Base-by-base conservation (phyloP, 371 early-diverging fungal genomes). In the Mortierella sp. region DNA sequence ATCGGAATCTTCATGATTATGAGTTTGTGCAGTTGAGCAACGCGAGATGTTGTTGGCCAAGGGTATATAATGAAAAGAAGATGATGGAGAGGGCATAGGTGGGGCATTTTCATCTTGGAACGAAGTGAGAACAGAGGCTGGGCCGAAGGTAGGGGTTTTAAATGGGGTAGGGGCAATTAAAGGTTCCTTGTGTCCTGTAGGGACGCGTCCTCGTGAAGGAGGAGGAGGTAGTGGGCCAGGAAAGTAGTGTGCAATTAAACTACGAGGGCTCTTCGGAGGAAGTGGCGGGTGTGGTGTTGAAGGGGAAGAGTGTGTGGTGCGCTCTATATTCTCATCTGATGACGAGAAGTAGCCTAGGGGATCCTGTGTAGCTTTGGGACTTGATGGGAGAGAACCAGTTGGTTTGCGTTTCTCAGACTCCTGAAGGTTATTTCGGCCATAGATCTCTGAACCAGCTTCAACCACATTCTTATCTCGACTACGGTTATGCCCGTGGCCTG, bases 71-170 rank as follows among this genome's bases (percentile, higher is more conserved):
- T 69, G 65, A 38, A 67, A 55, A 4, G 68, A 72, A 19, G 62
- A 43, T 11, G 77, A 72, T 10, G 77, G 69, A 6, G 74, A 73
- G 3, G 78, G 78, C 38, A 69, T 5, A 13, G 70, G 57, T 0
- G 63, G 67, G 13, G 53, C 70, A 13, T 57, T 13, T 16, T 58
- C 45, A 16, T 48, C 55, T 3, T 38, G 19, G 9, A 19, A 38
- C 21, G 61, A 7, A 9, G 63, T 1, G n/a, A 47, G 16, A 24
- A 50, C 45, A 32, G 47, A 50, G 15, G 69, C 73, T 0, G 78
- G 78, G 0, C 78, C 78, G 73, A 78, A 78, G 15, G 78, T 78
- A 0, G 78, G 78, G 2, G 78, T 78, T 33, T 78, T 73, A 59
- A 69, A 63, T 8, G 78, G 73, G 21, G 66, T 62, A 0, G 78